Conservation (phyloP, 768 basidiomycete species). For the Daedaleopsis sinensis region DNA sequence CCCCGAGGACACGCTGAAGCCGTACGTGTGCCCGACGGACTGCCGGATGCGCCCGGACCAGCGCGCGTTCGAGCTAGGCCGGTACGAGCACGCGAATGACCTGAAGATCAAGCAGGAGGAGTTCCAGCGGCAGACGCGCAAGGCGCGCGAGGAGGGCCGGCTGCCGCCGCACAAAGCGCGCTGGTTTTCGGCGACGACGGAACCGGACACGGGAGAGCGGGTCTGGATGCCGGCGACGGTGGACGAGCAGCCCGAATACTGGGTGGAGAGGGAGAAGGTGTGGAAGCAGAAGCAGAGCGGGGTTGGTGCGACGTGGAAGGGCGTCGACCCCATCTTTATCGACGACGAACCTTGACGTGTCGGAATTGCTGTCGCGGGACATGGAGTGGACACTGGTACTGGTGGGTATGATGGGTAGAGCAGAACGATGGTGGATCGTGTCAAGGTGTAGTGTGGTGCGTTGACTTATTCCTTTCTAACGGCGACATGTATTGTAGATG, state of each 20-base stretch:
- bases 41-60: conserved; percentile 93
- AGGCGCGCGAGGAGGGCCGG: conserved; percentile 73
- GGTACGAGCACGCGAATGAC: conserved; percentile 81
- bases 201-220: conserved; percentile 87
- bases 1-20: conserved; percentile 65
- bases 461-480: conserved; percentile 17
- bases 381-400: too few species aligned
- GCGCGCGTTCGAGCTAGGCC: conserved; percentile 89
- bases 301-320: conserved; percentile 52
- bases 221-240: conserved; percentile 77
- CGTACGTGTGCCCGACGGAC: conserved; percentile 86
- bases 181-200: conserved; percentile 86
- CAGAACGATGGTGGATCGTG: too few species aligned
- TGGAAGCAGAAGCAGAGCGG: conserved; percentile 44
- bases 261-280: conserved; percentile 73
- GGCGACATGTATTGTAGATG: neutral
- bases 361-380: too few species aligned
- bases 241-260: conserved; percentile 71
- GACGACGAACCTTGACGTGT: conserved; percentile 47
- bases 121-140: conserved; percentile 70
- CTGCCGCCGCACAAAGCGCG: conserved; percentile 75
- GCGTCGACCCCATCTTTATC: conserved; percentile 83
- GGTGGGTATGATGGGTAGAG: too few species aligned
- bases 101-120: conserved; percentile 85
- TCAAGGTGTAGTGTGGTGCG: neutral